Percentiles rank a stretch among this genome's conserved stretches.
Conservation (phyloP, 495 filamentous ascomycete species). For the Podospora conica region DNA sequence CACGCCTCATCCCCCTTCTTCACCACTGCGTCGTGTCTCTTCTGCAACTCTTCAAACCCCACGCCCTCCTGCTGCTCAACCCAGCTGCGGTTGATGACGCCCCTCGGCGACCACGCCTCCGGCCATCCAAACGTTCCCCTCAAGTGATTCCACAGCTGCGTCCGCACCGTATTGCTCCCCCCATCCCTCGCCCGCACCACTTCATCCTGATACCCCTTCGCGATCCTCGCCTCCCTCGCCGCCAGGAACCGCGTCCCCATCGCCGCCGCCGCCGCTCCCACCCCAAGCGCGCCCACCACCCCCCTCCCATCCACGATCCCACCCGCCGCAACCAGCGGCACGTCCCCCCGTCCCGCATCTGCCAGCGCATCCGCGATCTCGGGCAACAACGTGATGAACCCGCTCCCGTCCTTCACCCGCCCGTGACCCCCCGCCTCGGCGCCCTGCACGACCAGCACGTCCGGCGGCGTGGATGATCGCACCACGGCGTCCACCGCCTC, state of each 20-base stretch:
- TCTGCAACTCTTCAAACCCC: slow-evolving; percentile 52
- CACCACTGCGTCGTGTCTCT: slow-evolving; percentile 50
- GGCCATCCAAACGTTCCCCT: slow-evolving; percentile 68
- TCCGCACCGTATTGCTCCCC: slow-evolving; percentile 56
- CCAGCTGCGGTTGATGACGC: slow-evolving; percentile 56
- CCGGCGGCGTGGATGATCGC: slow-evolving; percentile 34
- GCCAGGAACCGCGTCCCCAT: slow-evolving; percentile 92
- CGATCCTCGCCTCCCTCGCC: slow-evolving; percentile 79
- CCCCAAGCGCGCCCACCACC: slow-evolving; percentile 72
- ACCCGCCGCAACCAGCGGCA: slow-evolving; percentile 87
- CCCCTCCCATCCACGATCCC: slow-evolving; percentile 91
- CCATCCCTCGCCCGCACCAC: slow-evolving; percentile 68
- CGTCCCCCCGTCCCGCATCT: slow-evolving; percentile 59
- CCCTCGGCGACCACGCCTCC: slow-evolving; percentile 53
- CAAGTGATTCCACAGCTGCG: slow-evolving; percentile 63
- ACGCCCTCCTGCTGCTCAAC: slow-evolving; percentile 51
- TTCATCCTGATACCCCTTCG: slow-evolving; percentile 78
- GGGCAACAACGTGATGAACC: slow-evolving; percentile 80
- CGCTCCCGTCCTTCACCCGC: slow-evolving; percentile 81
- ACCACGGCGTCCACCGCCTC: slow-evolving; percentile 46
- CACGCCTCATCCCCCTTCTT: slow-evolving; percentile 53
- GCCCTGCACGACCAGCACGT: slow-evolving; percentile 69
- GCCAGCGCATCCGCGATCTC: slow-evolving; percentile 76
- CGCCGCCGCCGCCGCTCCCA: slow-evolving; percentile 88
- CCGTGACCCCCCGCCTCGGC: slow-evolving; percentile 62